Conservation (phyloP, 371 early-diverging fungal genomes). For the Nematocida sp. region DNA sequence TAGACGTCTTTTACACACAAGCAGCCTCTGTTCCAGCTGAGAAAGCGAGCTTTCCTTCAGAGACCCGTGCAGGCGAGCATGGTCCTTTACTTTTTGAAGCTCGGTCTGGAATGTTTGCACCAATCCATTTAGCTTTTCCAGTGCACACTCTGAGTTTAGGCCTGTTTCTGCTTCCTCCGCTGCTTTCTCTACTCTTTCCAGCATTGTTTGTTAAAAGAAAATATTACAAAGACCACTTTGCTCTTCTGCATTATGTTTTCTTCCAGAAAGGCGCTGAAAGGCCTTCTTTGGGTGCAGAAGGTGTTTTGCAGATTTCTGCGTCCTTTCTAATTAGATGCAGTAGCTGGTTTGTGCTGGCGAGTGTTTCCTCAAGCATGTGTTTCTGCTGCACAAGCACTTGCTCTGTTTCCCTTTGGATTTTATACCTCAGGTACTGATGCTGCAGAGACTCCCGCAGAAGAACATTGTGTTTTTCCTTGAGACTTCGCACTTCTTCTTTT, state of each 20-base stretch:
- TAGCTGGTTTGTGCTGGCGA: not conserved
- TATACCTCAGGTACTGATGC: conserved; percentile 25
- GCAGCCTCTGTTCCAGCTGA: conserved; percentile 12
- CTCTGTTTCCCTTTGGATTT: conserved; percentile 27
- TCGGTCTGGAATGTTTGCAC: not conserved
- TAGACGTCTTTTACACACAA: not conserved
- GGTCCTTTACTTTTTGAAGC: not conserved
- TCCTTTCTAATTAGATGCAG: not conserved
- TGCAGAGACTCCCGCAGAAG: conserved; percentile 25
- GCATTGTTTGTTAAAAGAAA: too few relatives aligned
- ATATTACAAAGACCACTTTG: too few relatives aligned
- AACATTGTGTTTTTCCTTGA: conserved; percentile 31
- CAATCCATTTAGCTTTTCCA: not conserved
- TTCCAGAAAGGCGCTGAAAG: too few relatives aligned
- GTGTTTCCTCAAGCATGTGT: not conserved
- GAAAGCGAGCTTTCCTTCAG: not conserved
- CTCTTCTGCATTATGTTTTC: too few relatives aligned
- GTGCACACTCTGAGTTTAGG: not conserved
- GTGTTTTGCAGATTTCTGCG: not conserved
- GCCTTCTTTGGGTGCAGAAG: not conserved
- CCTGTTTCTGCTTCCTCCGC: conserved; percentile 1
- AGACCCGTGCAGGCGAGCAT: not conserved
- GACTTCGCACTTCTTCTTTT: conserved; percentile 31
- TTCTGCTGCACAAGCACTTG: conserved; percentile 14
- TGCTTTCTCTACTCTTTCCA: not conserved